Evolutionary conservation across 2,329 filamentous ascomycete species (phyloP).

Genomic region (Trichophyton rubrum): DNA sequence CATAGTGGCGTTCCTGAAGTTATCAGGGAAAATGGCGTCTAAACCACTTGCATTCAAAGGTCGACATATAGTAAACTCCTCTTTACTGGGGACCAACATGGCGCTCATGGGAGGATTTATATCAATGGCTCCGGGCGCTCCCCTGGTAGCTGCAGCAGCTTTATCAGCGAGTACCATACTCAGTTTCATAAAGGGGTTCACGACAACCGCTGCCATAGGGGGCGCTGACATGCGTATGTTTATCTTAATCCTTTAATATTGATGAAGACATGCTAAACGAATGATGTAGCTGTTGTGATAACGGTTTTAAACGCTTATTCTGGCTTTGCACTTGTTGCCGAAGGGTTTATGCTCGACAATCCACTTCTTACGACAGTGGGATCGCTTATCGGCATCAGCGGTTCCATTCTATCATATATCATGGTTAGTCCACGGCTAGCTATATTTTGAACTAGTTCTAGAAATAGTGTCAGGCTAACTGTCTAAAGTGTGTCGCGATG

Average conservation of each 20-base stretch:
- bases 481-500: slow-evolving; percentile 64
- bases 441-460: slow-evolving; percentile 1
- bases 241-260: neutral
- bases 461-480: neutral
- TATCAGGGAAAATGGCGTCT: slow-evolving; percentile 71
- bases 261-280: slow-evolving; percentile 12
- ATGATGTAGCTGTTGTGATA: slow-evolving; percentile 55
- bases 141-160: slow-evolving; percentile 64
- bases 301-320: slow-evolving; percentile 85
- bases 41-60: slow-evolving; percentile 61
- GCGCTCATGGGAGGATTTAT: slow-evolving; percentile 77
- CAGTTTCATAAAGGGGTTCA: slow-evolving; percentile 76
- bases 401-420: slow-evolving; percentile 79
- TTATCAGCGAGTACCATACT: slow-evolving; percentile 63
- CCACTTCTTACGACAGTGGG: slow-evolving; percentile 73
- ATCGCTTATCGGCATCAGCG: slow-evolving; percentile 75
- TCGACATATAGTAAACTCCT: slow-evolving; percentile 60
- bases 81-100: slow-evolving; percentile 61
- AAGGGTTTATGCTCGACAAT: slow-evolving; percentile 86
- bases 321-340: slow-evolving; percentile 77
- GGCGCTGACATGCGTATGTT: slow-evolving; percentile 73
- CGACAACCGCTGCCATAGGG: slow-evolving; percentile 76
- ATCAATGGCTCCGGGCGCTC: slow-evolving; percentile 66
- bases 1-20: slow-evolving; percentile 78
- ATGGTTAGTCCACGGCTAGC: slow-evolving; percentile 30